Evolutionary conservation across 495 filamentous ascomycete genomes (phyloP).

Genomic region (Annulohypoxylon bovei): DNA sequence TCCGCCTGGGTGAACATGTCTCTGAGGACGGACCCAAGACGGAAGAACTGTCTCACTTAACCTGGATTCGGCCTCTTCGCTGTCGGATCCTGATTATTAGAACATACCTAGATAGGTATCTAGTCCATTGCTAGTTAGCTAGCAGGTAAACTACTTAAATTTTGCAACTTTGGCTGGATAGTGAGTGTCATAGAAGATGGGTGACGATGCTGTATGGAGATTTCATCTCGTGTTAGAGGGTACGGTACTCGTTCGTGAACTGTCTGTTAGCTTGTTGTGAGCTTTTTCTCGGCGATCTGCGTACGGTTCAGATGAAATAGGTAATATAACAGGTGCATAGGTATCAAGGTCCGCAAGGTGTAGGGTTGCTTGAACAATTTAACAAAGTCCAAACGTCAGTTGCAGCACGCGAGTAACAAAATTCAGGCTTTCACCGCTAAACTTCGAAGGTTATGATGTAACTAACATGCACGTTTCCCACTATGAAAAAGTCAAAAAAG

Average conservation of each 20-base stretch:
- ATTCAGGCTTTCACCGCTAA: conserved; percentile 34
- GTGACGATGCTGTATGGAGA: not conserved
- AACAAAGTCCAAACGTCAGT: conserved; percentile 24
- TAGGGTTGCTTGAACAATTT: conserved; percentile 11
- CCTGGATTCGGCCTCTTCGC: conserved; percentile 18
- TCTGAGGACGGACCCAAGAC: conserved; percentile 24
- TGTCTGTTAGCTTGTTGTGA: not conserved
- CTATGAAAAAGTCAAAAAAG: conserved; percentile 7
- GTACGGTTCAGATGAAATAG: conserved; percentile 4
- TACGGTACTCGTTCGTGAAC: not conserved
- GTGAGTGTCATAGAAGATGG: not conserved
- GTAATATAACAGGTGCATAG: not conserved
- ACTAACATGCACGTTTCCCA: conserved; percentile 31
- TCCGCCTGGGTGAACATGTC: conserved; percentile 38
- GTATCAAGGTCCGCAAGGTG: not conserved
- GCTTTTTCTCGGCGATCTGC: conserved; percentile 10
- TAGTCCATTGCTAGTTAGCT: not conserved
- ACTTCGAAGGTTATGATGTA: conserved; percentile 35
- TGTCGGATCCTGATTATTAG: conserved; percentile 20
- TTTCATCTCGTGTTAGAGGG: not conserved
- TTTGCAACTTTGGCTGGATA: not conserved
- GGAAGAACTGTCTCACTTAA: conserved; percentile 36
- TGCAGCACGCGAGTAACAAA: conserved; percentile 12
- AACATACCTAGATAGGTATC: conserved; percentile 1
- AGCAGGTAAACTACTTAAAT: not conserved